A percentile compares a stretch with the other conserved stretches of the same genome.
Evolutionary conservation across 371 early-diverging fungal genomes (phyloP).

Genomic region (Rhizopus arrhizus): DNA sequence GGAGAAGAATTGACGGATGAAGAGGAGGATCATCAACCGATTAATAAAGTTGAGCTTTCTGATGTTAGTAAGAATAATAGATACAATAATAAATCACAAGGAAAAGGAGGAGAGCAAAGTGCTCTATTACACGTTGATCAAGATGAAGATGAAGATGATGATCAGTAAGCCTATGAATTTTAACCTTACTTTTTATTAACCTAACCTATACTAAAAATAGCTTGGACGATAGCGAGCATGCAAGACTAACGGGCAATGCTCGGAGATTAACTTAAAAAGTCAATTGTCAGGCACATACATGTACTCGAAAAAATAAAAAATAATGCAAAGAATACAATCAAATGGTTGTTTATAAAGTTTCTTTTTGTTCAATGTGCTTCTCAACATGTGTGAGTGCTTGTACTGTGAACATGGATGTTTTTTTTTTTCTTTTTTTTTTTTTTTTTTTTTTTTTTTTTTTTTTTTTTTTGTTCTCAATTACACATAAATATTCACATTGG

Average conservation of each 20-base stretch:
- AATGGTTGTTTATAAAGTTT: no score
- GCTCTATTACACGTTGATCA: constrained; percentile 38
- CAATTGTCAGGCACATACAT: neutral
- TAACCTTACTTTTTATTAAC: constrained; percentile 1
- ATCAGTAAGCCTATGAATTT: constrained; percentile 29
- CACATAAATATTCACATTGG: no score
- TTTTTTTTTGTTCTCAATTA: no score
- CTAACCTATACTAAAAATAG: constrained; percentile 13
- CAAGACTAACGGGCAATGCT: constrained; percentile 43
- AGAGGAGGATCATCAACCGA: constrained; percentile 34
- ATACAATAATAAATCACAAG: neutral
- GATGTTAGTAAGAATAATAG: constrained; percentile 9
- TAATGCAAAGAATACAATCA: neutral
- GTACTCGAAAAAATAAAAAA: no score
- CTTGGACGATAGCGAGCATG: constrained; percentile 42
- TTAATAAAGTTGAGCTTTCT: constrained; percentile 21
- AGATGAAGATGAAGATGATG: constrained; percentile 40
- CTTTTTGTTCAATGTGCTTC: no score
- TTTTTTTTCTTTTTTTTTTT: no score
- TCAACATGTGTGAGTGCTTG: no score
- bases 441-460: no score
- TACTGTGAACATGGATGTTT: no score
- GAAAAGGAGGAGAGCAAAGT: constrained; percentile 27
- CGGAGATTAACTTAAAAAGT: constrained; percentile 14
- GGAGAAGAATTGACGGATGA: constrained; percentile 65